Conservation (phyloP, 768 basidiomycete species). For the Boletus bicolor region DNA sequence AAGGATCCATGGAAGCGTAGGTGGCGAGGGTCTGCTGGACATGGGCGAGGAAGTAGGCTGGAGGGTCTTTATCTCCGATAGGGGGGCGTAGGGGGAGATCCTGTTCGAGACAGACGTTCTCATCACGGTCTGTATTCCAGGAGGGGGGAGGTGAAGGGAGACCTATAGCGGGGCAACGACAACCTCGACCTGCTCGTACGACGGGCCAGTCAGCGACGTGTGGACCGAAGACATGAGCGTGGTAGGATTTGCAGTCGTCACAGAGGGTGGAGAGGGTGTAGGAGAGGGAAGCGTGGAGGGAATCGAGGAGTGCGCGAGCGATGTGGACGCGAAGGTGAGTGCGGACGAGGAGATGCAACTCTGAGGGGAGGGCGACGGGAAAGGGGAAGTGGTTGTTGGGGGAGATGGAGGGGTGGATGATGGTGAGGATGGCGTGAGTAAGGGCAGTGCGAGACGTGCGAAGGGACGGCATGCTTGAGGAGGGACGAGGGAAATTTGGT, state of each 20-base stretch:
- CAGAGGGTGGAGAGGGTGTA: slow-evolving; percentile 36
- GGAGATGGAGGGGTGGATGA: slow-evolving; percentile 43
- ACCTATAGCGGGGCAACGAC: slow-evolving; percentile 40
- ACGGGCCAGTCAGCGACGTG: slow-evolving; percentile 55
- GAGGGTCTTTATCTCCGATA: slow-evolving; percentile 29
- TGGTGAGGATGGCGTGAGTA: slow-evolving; percentile 51
- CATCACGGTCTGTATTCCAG: slow-evolving; percentile 2
- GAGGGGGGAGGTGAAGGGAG: slow-evolving; percentile 8
- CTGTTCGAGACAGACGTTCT: slow-evolving; percentile 13
- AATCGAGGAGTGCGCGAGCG: slow-evolving; percentile 39
- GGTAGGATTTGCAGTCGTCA: slow-evolving; percentile 48
- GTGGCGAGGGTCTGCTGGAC: slow-evolving; percentile 45
- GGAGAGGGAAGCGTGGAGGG: slow-evolving; percentile 41
- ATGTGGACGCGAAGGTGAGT: slow-evolving; percentile 42
- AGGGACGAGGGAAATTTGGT: background rate
- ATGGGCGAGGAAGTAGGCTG: slow-evolving; percentile 33
- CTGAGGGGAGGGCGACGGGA: slow-evolving; percentile 40
- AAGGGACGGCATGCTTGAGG: slow-evolving; percentile 23
- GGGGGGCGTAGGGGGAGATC: slow-evolving; percentile 32
- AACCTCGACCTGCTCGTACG: slow-evolving; percentile 42
- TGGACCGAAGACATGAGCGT: slow-evolving; percentile 51
- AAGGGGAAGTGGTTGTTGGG: slow-evolving; percentile 26
- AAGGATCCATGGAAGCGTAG: slow-evolving; percentile 41
- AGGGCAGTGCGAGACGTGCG: slow-evolving; percentile 43
- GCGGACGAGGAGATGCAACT: slow-evolving; percentile 53